Base-by-base conservation (phyloP, 768 basidiomycete genomes). In the Pleurotus salmoneostramineus region DNA sequence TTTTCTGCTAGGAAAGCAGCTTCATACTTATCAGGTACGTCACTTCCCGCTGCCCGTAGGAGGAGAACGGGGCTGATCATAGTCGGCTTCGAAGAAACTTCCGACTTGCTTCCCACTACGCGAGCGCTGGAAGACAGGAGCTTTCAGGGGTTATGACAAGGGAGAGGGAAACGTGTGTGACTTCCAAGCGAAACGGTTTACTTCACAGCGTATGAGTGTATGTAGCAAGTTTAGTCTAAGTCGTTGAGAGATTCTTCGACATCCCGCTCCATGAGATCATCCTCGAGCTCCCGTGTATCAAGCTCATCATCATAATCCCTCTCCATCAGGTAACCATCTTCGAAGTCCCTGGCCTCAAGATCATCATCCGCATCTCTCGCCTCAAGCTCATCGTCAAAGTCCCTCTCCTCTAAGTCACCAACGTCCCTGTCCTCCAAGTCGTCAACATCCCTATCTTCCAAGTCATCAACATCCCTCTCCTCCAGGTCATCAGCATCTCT, bases 21-120 rank as follows among this genome's bases (percentile, higher is more conserved):
- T 60, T 86, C 83, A 65, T 93, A 93, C 31, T 74, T 78, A 69
- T 93, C 90, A 12, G 72, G 67, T 10, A 63, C n/a, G 14, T 69
- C 67, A 47, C 66, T 57, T 12, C 75, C 66, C 6, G 79, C 74
- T 15, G 75, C 67, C 51, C 79, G 70, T 15, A 83, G 75, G 15
- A 83, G 70, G 10, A 83, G 67, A 33, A 80, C 69, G 58, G 74
- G 74, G 37, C n/a, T 40, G 37, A 3, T 40, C 37, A 40, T 40
- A 3, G 37, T 10, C 8, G 37, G 10, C n/a, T 40, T 8, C 10
- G 37, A 40, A 40, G 37, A 40, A 40, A 40, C 21, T 27, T 27
- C 21, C 21, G 1, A 3, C 21, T 27, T 27, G 21, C 21, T 27
- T 27, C 21, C 21, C 21, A 27, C 21, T 27, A 27, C 3, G 3